Conservation (phyloP, 768 basidiomycete genomes). For the Lactifluus pinguis region DNA sequence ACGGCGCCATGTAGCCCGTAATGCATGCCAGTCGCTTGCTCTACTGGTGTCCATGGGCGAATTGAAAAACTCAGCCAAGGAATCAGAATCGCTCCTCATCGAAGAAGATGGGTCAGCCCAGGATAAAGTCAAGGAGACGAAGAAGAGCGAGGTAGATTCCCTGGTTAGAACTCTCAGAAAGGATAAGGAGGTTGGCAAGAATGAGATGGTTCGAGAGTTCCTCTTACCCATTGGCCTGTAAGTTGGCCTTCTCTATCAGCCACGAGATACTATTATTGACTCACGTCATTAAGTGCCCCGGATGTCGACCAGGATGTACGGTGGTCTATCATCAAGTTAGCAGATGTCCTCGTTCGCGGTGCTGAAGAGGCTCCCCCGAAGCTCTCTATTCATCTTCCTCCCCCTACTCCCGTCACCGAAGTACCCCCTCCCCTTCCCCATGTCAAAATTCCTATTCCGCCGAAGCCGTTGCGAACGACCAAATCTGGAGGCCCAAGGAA, state of each 20-base stretch:
- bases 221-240: slow-evolving; percentile 79
- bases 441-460: slow-evolving; percentile 44
- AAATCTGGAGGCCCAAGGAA: slow-evolving; percentile 30
- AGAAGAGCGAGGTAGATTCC: slow-evolving; percentile 74
- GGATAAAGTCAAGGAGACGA: slow-evolving; percentile 57
- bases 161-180: slow-evolving; percentile 85
- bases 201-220: slow-evolving; percentile 68
- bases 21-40: slow-evolving; percentile 79
- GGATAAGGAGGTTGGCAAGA: slow-evolving; percentile 76
- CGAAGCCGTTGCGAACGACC: slow-evolving; percentile 24
- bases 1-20: slow-evolving; percentile 80
- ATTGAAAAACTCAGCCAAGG: slow-evolving; percentile 68
- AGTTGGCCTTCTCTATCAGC: slow-evolving; percentile 21
- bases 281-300: slow-evolving; percentile 40
- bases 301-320: slow-evolving; percentile 83
- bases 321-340: slow-evolving; percentile 85
- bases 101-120: slow-evolving; percentile 76
- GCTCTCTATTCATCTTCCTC: slow-evolving; percentile 70
- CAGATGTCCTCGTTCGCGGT: slow-evolving; percentile 79
- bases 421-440: slow-evolving; percentile 43
- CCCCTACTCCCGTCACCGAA: slow-evolving; percentile 60
- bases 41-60: slow-evolving; percentile 85
- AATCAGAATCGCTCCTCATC: slow-evolving; percentile 68
- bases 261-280: neutral
- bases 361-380: slow-evolving; percentile 79